Evolutionary conservation across 108 stramenopile genomes (phyloP).

Genomic region (Schizochytrium sp.): DNA sequence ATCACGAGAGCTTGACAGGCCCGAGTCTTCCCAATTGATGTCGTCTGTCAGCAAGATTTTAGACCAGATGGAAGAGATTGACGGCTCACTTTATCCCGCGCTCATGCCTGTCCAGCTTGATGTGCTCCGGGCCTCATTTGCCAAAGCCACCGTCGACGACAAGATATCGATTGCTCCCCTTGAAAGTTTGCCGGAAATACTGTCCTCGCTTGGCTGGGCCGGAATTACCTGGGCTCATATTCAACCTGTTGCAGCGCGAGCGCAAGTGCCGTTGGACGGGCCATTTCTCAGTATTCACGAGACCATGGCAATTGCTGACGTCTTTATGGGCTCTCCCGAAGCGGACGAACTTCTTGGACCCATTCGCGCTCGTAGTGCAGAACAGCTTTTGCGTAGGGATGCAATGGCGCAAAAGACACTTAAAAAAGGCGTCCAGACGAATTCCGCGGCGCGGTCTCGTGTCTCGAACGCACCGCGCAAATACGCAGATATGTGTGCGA

Average conservation of each 20-base stretch:
- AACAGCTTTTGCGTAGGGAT: neutral
- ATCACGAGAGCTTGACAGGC: too few relatives aligned
- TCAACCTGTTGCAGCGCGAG: neutral
- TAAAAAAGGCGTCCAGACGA: too few relatives aligned
- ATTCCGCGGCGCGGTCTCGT: too few relatives aligned
- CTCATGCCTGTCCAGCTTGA: neutral
- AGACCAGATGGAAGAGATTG: too few relatives aligned
- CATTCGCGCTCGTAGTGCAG: neutral
- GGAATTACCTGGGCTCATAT: neutral
- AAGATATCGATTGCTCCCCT: neutral
- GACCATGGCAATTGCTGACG: neutral
- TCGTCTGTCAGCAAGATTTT: too few relatives aligned
- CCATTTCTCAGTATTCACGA: neutral
- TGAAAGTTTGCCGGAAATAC: neutral
- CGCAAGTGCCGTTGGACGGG: neutral
- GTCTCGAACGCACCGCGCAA: neutral
- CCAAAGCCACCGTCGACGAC: neutral
- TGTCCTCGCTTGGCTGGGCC: neutral
- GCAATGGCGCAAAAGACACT: neutral
- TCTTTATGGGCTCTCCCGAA: neutral
- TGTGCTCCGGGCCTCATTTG: neutral
- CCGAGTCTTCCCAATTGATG: too few relatives aligned
- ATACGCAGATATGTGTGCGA: neutral
- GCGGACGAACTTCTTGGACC: neutral
- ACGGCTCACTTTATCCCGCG: too few relatives aligned